Conservation (phyloP, 1,139 yeast species). For the Hyphopichia pseudoburtonii region DNA sequence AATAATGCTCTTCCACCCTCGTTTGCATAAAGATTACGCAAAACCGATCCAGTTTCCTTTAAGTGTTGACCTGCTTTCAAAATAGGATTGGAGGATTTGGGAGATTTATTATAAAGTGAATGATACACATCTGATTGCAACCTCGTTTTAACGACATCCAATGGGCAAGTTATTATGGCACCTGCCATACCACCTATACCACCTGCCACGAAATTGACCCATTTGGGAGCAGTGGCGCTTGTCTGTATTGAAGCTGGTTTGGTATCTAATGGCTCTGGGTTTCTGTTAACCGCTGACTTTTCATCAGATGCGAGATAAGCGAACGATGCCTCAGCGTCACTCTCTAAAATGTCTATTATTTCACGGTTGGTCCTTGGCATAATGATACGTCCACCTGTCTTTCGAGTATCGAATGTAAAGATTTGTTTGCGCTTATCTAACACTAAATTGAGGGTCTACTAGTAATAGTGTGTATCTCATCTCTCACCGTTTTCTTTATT, state of each 20-base stretch:
- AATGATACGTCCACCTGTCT: no score
- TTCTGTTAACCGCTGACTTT: conserved; percentile 48
- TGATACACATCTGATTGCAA: conserved; percentile 82
- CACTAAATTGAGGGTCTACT: no score
- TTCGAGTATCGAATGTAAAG: no score
- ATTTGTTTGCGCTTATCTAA: no score
- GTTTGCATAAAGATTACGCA: conserved; percentile 61
- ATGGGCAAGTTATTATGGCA: conserved; percentile 88
- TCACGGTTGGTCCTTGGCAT: no score
- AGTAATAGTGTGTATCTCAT: no score
- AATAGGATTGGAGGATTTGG: conserved; percentile 41
- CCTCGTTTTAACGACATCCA: conserved; percentile 95
- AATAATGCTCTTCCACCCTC: conserved; percentile 89
- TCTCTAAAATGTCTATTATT: conserved; percentile 35
- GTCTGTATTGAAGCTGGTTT: conserved; percentile 11
- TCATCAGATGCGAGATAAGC: conserved; percentile 75
- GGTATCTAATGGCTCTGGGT: conserved; percentile 28
- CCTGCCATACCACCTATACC: conserved; percentile 99
- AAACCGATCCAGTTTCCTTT: conserved; percentile 75
- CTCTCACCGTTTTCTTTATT: no score
- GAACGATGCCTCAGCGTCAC: conserved; percentile 57
- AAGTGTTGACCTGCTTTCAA: conserved; percentile 65
- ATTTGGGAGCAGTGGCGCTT: conserved; percentile 41
- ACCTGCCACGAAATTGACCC: conserved; percentile 99
- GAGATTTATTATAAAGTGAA: conserved; percentile 37